Evolutionary conservation across 129 eudicot species (phyloP), one percentile per base, ranked within the genome.

Genomic region (Gnaphalium uliginosum): DNA sequence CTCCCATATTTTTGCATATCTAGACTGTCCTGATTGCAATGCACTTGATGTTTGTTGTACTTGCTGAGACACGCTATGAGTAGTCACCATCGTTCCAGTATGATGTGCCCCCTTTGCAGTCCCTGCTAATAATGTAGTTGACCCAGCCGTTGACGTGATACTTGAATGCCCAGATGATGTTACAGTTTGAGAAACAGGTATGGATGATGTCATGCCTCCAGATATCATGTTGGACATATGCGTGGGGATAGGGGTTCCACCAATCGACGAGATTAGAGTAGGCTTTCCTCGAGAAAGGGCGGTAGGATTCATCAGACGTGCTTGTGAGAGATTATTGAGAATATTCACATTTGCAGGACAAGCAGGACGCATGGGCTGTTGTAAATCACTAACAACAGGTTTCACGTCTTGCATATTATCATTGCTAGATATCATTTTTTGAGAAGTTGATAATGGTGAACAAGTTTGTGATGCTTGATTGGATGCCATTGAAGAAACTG

Each of bases 1-100:
- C 93, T 92, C 93, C 93, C 97, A 92, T 22, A 87, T 82, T 89
- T 87, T 89, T 1, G 85, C 79, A 76, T 92, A 92, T 80, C 85
- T 92, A 7, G 96, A 83, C 51, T 75, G 96, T 43, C 82, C 85
- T 39, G 97, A 77, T 74, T 73, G 86, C 62, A 74, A 26, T 33
- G 88, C 59, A 77, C 84, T 77, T 59, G 97, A 74, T 57, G 84
- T 66, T 79, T 84, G 93, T 68, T 84, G 87, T 46, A 53, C 79
- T 74, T 84, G 83, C 74, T 85, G 92, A 74, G 88, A 63, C 90
- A 88, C 81, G 39, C 89, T 89, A 65, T 89, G 93, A 74, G 86
- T 82, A 67, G 90, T 85, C 81, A 88, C 84, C 89, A 90, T 84
- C 23, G 89, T 65, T 32, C 86, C 86, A 57, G 77, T 72, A 76